Base-by-base conservation (phyloP, 371 early-diverging fungal genomes). In the Choanephora cucurbitarum region DNA sequence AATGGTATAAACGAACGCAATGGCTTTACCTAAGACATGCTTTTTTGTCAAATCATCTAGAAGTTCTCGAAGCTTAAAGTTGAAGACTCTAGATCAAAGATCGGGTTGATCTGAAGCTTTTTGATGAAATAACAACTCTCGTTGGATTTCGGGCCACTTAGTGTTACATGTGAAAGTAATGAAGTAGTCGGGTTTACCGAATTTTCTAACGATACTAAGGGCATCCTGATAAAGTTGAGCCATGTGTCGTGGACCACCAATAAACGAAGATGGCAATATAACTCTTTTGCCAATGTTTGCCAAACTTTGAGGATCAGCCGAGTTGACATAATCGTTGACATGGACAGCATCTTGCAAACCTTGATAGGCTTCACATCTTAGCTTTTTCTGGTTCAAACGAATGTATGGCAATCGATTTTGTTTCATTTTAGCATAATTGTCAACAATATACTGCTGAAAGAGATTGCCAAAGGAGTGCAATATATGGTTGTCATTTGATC, bases 111-210 rank as follows among this genome's bases (percentile, higher is more conserved):
- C 69, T 15, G 45, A 5, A 1, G 66, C 49, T 0, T n/a, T 33
- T 49, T 60, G 54, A 0, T 53, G 55, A 34, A 23, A 18, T 0
- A 50, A 5, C 0, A 74, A 56, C 11, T 62, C 57, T 7, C 49
- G 31, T 15, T 17, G 14, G 5, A 72, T 67, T 21, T 70, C 67
- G 3, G 52, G 63, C 70, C 73, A 73, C 10, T 14, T 33, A 0
- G 73, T 66, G 31, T 73, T 71, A 33, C 72, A 71, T 0, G 64
- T 77, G n/a, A 77, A 61, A 5, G 72, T 72, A n/a, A 73, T 60
- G 31, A 77, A 69, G 0, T 56, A 49, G 39, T 72, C 72, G 0
- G 69, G 68, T 43, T 70, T 7, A 0, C 72, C 67, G 45, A 58
- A 62, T 0, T 23, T 5, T 1, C 66, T 39, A 0, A 71, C 56